Percentiles rank a stretch among this genome's conserved stretches.
Evolutionary conservation across 345 rosid species (phyloP).

Genomic region (Pistacia atlantica): DNA sequence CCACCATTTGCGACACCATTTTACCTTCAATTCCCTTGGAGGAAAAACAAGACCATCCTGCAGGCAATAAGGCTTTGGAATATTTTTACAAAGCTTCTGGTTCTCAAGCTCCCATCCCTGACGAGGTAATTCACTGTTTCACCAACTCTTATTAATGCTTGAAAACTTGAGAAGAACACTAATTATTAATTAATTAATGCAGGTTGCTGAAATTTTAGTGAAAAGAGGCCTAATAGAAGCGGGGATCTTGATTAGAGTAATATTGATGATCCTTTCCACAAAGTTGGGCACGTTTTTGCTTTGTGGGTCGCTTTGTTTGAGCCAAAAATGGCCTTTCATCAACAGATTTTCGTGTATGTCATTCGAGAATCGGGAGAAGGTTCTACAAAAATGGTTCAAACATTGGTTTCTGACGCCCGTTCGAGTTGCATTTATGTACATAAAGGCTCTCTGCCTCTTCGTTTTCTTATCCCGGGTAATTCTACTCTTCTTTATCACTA

Average conservation of each 20-base stretch:
- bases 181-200: not conserved
- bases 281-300: constrained; percentile 71
- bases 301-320: constrained; percentile 59
- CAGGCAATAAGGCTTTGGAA: constrained; percentile 23
- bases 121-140: constrained; percentile 33
- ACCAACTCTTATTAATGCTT: not conserved
- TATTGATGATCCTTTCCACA: constrained; percentile 52
- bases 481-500: not conserved
- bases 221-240: constrained; percentile 35
- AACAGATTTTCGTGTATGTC: constrained; percentile 47
- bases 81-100: constrained; percentile 55
- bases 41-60: constrained; percentile 16
- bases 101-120: constrained; percentile 36
- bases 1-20: constrained; percentile 54
- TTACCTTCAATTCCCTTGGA: constrained; percentile 25
- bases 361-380: constrained; percentile 59
- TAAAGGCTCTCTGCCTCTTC: constrained; percentile 50
- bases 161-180: not conserved
- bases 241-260: constrained; percentile 39
- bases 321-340: constrained; percentile 49
- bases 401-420: constrained; percentile 47
- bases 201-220: constrained; percentile 44
- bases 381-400: constrained; percentile 53
- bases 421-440: constrained; percentile 45
- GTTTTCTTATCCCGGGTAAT: constrained; percentile 63